These are phyloP conservation scores for Pythium biforme DNA, from an alignment of 352 stramenopile species.

Conservation along the genomic window DNA sequence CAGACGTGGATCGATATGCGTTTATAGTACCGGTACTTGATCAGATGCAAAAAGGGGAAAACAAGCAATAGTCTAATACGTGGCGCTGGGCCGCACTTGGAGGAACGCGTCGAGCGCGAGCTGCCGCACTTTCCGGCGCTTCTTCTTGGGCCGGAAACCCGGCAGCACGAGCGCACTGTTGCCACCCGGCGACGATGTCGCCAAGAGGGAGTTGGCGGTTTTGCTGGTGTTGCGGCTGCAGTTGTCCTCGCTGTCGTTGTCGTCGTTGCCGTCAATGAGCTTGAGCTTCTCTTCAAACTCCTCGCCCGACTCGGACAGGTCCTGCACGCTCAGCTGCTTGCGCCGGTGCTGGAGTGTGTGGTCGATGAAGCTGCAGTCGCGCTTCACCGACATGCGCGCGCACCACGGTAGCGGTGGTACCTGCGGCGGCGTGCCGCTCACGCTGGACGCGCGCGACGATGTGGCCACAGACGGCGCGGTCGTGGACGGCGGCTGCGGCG, in stretches of 20 bases:
- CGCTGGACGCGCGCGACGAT: slow-evolving; percentile 1
- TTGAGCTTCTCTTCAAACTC: slow-evolving; percentile 27
- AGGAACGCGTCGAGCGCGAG: slow-evolving; percentile 56
- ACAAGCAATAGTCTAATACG: slow-evolving; percentile 11
- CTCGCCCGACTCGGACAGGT: slow-evolving; percentile 47
- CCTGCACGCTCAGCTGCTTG: slow-evolving; percentile 26
- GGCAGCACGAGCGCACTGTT: slow-evolving; percentile 24
- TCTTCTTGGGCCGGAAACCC: slow-evolving; percentile 36
- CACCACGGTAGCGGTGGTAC: slow-evolving; percentile 22
- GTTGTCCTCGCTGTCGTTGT: not conserved
- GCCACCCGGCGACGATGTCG: not conserved
- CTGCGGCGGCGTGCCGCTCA: slow-evolving; percentile 7
- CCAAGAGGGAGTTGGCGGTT: not conserved
- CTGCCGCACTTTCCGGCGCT: slow-evolving; percentile 50
- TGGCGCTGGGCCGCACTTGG: slow-evolving; percentile 19
- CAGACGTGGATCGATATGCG: slow-evolving; percentile 25
- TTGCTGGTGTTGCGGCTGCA: too few species aligned
- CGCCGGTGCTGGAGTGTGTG: slow-evolving; percentile 16
- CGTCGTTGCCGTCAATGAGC: slow-evolving; percentile 20
- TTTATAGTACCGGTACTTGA: not conserved
- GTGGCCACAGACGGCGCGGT: not conserved
- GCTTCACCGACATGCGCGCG: slow-evolving; percentile 56
- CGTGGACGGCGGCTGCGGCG: not conserved
- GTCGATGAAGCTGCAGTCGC: slow-evolving; percentile 62
- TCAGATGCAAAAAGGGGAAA: not conserved